Conservation (phyloP, 768 basidiomycete species). For the Agrocybe chaxingu region DNA sequence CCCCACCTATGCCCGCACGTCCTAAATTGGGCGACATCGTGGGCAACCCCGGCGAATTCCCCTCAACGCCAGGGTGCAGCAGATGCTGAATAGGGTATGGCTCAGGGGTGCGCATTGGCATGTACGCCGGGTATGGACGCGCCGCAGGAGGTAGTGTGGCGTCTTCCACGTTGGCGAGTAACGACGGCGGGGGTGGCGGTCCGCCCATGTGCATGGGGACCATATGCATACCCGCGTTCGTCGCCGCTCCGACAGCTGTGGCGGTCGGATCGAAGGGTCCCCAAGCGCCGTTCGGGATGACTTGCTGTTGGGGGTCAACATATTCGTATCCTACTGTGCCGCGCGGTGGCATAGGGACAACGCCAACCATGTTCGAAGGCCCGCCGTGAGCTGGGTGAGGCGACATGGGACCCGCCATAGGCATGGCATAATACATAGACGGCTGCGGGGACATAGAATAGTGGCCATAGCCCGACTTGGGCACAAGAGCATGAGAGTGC, state of each 20-base stretch:
- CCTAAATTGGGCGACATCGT: not conserved
- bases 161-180: not conserved
- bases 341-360: conserved; percentile 1
- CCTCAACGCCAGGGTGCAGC: too few species aligned
- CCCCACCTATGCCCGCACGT: too few species aligned
- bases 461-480: conserved; percentile 2
- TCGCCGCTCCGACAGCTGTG: conserved; percentile 6
- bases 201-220: not conserved
- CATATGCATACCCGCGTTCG: not conserved
- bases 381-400: not conserved
- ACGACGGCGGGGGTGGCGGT: conserved; percentile 4
- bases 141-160: too few species aligned
- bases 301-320: conserved; percentile 11
- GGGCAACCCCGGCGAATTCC: not conserved
- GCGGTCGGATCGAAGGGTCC: conserved; percentile 17
- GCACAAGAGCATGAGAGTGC: not conserved
- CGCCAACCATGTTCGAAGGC: conserved; percentile 3
- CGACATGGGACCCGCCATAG: conserved; percentile 6
- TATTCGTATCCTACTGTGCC: conserved; percentile 10
- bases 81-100: too few species aligned
- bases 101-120: too few species aligned
- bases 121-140: too few species aligned
- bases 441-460: conserved; percentile 8
- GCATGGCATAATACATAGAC: conserved; percentile 6
- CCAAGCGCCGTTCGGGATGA: conserved; percentile 1